phyloP scores from a whole-genome alignment of 768 basidiomycete genomes.

The Mycena epipterygia region DNA sequence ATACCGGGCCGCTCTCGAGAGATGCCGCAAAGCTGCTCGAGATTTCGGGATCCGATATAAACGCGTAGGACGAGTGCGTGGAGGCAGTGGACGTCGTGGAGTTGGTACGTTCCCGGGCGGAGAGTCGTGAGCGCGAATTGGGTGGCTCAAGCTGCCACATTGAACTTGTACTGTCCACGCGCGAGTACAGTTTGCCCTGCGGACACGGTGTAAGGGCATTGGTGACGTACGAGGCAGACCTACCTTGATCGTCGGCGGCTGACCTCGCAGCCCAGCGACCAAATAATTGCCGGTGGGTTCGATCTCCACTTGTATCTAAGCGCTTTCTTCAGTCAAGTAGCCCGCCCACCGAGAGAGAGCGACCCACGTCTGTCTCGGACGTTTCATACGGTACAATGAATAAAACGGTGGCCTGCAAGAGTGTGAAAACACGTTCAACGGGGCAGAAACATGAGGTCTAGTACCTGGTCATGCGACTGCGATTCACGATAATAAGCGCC shows the following conservation, averaged over 20 bases:
- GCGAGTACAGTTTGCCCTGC: constrained; percentile 82
- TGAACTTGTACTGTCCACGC: constrained; percentile 74
- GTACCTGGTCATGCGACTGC: constrained; percentile 91
- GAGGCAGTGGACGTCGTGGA: constrained; percentile 83
- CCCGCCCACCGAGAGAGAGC: constrained; percentile 34
- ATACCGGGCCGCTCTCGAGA: constrained; percentile 78
- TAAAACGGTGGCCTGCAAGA: constrained; percentile 26
- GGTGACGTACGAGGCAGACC: constrained; percentile 31
- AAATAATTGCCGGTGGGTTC: constrained; percentile 71
- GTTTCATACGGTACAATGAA: constrained; percentile 74
- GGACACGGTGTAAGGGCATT: not conserved
- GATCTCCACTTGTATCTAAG: constrained; percentile 52
- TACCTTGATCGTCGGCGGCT: constrained; percentile 82
- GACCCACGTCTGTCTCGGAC: constrained; percentile 73
- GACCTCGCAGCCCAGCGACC: constrained; percentile 79
- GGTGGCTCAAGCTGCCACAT: constrained; percentile 84
- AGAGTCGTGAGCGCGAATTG: constrained; percentile 60
- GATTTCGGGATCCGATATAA: constrained; percentile 87
- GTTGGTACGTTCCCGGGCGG: constrained; percentile 78
- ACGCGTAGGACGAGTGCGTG: constrained; percentile 85
- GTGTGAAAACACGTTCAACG: constrained; percentile 27
- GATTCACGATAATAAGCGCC: constrained; percentile 36
- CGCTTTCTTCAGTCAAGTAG: not conserved
- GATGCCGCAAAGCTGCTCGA: constrained; percentile 90
- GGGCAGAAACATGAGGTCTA: constrained; percentile 26